phyloP scores from a whole-genome alignment of 768 basidiomycete species.

The Neoboletus magnificus region DNA sequence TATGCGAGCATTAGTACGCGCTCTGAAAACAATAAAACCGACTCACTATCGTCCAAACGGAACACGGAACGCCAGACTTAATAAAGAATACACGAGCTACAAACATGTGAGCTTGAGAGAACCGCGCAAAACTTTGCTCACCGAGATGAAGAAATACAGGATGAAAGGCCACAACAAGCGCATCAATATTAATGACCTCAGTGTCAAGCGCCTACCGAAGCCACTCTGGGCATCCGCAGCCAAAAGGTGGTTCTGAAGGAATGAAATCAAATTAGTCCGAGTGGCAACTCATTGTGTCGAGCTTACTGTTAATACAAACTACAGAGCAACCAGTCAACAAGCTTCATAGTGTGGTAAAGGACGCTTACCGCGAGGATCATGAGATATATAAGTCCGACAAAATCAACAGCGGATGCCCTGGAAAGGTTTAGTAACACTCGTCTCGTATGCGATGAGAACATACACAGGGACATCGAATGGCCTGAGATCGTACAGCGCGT shows the following conservation, averaged over 20 bases:
- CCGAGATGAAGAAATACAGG: conserved; percentile 43
- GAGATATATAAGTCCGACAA: conserved; percentile 53
- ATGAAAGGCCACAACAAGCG: conserved; percentile 39
- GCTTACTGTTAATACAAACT: conserved; percentile 31
- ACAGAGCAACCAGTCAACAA: conserved; percentile 1
- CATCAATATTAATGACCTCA: conserved; percentile 38
- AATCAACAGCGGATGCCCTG: conserved; percentile 52
- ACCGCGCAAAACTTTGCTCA: conserved; percentile 16
- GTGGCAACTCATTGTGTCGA: neutral
- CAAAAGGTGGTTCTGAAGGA: conserved; percentile 30
- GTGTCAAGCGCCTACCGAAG: conserved; percentile 36
- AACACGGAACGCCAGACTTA: conserved; percentile 58
- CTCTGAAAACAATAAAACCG: neutral
- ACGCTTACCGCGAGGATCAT: conserved; percentile 30
- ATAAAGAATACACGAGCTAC: conserved; percentile 55
- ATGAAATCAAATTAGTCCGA: neutral
- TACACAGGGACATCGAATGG: conserved; percentile 62
- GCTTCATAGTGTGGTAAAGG: neutral
- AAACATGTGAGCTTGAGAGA: neutral
- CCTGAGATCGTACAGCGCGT: conserved; percentile 45
- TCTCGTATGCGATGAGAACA: conserved; percentile 16
- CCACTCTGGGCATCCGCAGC: conserved; percentile 37
- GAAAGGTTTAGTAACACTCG: neutral
- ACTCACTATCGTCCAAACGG: conserved; percentile 49
- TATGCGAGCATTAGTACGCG: conserved; percentile 7